Evolutionary conservation across 2,329 filamentous ascomycete genomes (phyloP), one percentile per base, ranked within the genome.

Genomic region (Triangularia setosa): DNA sequence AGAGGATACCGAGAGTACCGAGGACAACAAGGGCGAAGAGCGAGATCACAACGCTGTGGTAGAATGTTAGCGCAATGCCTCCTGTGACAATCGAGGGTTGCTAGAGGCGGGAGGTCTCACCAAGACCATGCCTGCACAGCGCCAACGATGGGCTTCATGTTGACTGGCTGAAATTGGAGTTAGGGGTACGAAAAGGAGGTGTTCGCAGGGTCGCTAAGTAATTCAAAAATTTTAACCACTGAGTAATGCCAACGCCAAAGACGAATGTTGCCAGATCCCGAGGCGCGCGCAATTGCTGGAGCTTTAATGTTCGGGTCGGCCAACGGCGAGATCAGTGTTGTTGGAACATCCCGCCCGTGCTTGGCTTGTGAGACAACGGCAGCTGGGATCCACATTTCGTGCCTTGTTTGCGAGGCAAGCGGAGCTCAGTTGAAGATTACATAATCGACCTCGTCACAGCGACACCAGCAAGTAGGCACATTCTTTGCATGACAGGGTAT

Each of bases 111-210:
- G 21, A 48, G 65, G 52, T 58, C 87, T 75, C 83, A 97, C 93
- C 93, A 97, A 82, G 89, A 92, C 93, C 93, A 97, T 74, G 93
- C 94, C 81, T 96, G 93, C 81, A 93, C 86, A 70, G 92, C 89
- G 75, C 92, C 90, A 72, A 98, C 91, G 75, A 98, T 83, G 71
- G 94, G 93, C 89, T 97, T 97, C 93, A 97, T 97, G 75, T 48
- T 70, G 64, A 54, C 58, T 58, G 48, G 52, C n/a, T 55, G 52
- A 7, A 27, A 55, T 25, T 24, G 25, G 21, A 28, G 52, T 12
- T 55, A n/a, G 4, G 3, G 52, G 25, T 27, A 12, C 12, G 52
- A 18, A 16, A 8, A 4, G 12, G 21, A 16, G 23, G n/a, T 16
- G n/a, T 25, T 27, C 14, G 4, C 23, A 16, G 27, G 52, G 21